Percentiles rank a stretch among this genome's conserved stretches.
phyloP scores from a whole-genome alignment of 345 rosid genomes.

The Eucalyptus curtisii region DNA sequence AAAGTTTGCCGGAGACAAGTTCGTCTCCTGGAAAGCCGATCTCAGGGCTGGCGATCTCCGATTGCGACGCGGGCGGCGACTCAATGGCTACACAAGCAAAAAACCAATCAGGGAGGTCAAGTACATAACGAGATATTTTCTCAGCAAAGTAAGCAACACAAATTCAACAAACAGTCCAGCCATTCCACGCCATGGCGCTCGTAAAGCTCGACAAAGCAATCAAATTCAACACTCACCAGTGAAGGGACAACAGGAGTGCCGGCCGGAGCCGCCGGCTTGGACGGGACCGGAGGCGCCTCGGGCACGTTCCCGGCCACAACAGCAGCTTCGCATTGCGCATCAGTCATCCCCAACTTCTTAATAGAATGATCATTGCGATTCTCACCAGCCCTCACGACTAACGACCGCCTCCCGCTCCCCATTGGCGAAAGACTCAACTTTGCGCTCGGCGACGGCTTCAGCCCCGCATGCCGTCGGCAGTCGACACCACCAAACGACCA shows the following conservation, averaged over 20 bases:
- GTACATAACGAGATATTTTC: background rate
- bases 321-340: constrained; percentile 84
- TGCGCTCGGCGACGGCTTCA: background rate
- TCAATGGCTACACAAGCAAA: constrained; percentile 37
- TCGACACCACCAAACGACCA: background rate
- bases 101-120: background rate
- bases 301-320: constrained; percentile 78
- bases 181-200: background rate
- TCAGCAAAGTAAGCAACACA: background rate
- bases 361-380: constrained; percentile 16
- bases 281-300: constrained; percentile 75
- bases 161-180: background rate
- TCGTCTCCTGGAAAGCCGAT: constrained; percentile 84
- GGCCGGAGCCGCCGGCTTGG: constrained; percentile 62
- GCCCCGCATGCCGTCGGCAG: background rate
- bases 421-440: background rate
- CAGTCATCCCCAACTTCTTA: constrained; percentile 42
- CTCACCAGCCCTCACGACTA: constrained; percentile 26
- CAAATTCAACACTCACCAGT: constrained; percentile 29
- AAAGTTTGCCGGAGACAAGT: constrained; percentile 72
- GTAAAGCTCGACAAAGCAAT: background rate
- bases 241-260: constrained; percentile 68
- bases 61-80: constrained; percentile 78
- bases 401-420: background rate
- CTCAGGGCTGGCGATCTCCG: constrained; percentile 55